Base-by-base conservation (phyloP, 169 alveolate species). In the Eimeria falciformis region DNA sequence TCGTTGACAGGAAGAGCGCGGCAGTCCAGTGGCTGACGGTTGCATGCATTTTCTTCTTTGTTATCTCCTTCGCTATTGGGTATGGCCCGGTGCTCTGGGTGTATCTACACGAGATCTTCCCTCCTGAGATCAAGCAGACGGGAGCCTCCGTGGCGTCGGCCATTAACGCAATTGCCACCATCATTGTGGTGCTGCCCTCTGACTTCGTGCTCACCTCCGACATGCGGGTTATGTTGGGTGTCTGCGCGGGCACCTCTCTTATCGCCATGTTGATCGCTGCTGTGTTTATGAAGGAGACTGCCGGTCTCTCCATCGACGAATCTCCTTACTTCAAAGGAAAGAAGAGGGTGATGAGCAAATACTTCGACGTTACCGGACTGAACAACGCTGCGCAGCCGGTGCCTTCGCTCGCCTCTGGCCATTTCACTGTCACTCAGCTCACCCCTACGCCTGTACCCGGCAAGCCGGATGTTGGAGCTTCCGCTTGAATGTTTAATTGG, bases 21-120 rank as follows among this genome's bases (percentile, higher is more conserved):
- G 93, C 77, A 0, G 91, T 88, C n/a, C 88, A 58, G 69, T 71
- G 82, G 88, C 56, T 81, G 29, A 77, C 93, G 2, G 93, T 88
- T 2, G 91, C 84, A 14, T 86, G 97, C 79, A 93, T 96, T 14
- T 83, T 95, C 69, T 91, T 96, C 23, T 96, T 96, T 94, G 94
- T 96, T 18, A 75, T 95, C 55, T 96, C 96, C 69, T 97, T 97
- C 91, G 97, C 98, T 27, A 94, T 96, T 6, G 96, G 96, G 2
- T 94, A 95, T 84, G 98, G 98, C n/a, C 97, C 98, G 5, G 96
- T 96, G 53, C 90, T 96, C 79, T 97, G 97, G 97, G 96, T 97
- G 12, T 96, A 96, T 90, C 84, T 97, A 23, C 96, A 95, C 81
- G 98, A 97, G 93, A 96, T 96, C 75, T 95, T 93, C 94, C 97